These are phyloP conservation scores for Euphorbia celastroides DNA, from an alignment of 441 rosid species.

Conservation along the genomic window DNA sequence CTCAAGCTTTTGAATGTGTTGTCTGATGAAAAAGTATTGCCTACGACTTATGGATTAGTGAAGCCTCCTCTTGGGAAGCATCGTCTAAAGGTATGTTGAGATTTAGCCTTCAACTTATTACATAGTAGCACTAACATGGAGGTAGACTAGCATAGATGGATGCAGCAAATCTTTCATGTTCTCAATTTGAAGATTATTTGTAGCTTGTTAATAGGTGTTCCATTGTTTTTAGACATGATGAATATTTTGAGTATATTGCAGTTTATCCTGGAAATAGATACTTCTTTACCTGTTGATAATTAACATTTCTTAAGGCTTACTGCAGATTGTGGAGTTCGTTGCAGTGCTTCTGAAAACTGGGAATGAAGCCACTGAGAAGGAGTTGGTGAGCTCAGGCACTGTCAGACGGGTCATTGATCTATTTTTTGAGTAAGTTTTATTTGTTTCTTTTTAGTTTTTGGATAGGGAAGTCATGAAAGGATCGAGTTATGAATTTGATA, in stretches of 20 bases:
- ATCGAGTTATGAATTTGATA: conserved; percentile 3
- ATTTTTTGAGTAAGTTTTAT: conserved; percentile 77
- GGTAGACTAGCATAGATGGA: conserved; percentile 9
- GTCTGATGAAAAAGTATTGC: conserved; percentile 75
- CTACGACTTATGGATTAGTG: conserved; percentile 88
- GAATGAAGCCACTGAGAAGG: conserved; percentile 78
- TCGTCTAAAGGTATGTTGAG: conserved; percentile 79
- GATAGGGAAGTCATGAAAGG: conserved; percentile 11
- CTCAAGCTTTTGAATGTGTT: conserved; percentile 61
- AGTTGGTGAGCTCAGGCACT: conserved; percentile 79
- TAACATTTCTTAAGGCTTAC: conserved; percentile 13
- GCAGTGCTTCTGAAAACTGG: conserved; percentile 74
- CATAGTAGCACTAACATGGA: conserved; percentile 1
- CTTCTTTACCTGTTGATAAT: background rate
- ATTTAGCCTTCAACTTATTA: conserved; percentile 16
- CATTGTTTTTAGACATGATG: background rate
- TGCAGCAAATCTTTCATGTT: background rate
- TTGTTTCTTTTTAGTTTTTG: conserved; percentile 7
- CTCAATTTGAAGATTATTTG: background rate
- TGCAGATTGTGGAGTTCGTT: conserved; percentile 87
- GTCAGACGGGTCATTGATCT: conserved; percentile 71
- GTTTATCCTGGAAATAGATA: background rate
- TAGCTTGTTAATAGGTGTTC: background rate
- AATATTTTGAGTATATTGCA: background rate
- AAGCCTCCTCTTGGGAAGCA: conserved; percentile 98